Evolutionary conservation across 1,284 basidiomycete genomes (phyloP), one percentile per base, ranked within the genome.

Genomic region (Fomitopsis palustris): DNA sequence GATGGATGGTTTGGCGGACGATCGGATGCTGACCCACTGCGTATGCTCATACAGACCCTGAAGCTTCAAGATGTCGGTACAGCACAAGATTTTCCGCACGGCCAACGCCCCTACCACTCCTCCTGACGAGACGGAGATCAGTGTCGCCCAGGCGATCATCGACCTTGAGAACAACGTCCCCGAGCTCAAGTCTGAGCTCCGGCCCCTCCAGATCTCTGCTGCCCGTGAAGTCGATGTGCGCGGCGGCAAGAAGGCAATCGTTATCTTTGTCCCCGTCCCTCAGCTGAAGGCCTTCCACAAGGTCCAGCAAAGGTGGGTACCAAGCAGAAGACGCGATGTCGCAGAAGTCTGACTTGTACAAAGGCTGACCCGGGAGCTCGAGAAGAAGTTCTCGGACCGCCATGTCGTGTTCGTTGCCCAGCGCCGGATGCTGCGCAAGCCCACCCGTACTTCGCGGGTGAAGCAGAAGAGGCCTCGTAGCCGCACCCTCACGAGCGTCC

Each of bases 381-480:
- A 99, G 88, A 99, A 99, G 88, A 99, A 99, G 82, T 98, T 99
- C 82, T 95, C 96, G 56, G 95, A 97, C 79, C 90, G 95, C 74
- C 96, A 98, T 80, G 94, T 99, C 75, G 93, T 99, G 65, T 99
- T 99, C 77, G 88, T 99, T 74, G 96, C 93, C 60, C 97, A 99
- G 82, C 95, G 97, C 77, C 91, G 96, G 74, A 96, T 98, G 88
- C 85, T 99, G 77, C 91, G 90, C 83, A 98, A 97, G 82, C 96
- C 96, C 64, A 95, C 94, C 71, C 94, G 95, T 69, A 93, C 87
- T 74, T 94, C 94, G 59, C 91, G 92, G 66, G 88, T 92, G 70
- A 85, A 92, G 83, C 96, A 99, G 84, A 97, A 96, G 86, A 85
- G 97, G 70, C 97, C 97, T 67, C 92, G 95, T 70, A 94, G 87